Base-by-base conservation (phyloP, 306 rosid genomes). In the Quercus parvula region DNA sequence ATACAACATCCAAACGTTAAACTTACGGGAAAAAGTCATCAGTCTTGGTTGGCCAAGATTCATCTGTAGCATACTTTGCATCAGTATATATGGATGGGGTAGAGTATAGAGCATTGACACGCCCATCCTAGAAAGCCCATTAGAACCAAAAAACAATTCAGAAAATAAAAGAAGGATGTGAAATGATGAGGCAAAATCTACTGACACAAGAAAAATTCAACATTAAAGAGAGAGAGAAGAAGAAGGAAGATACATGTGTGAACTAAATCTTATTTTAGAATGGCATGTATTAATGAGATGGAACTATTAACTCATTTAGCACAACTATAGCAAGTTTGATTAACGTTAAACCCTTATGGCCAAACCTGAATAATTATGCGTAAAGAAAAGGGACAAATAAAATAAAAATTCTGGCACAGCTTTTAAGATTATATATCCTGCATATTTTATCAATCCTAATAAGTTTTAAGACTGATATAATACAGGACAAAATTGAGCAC, bases 21-120 rank as follows among this genome's bases (percentile, higher is more conserved):
- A 77, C 98, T 89, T 77, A 94, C 97, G 98, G 98, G 77, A 94
- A 94, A 87, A 44, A 94, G 81, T 94, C 98, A 27, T 92, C 93
- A 0, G 84, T 90, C 86, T 94, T 94, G 81, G 92, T 78, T 28
- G 98, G 97, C 98, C 98, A 94, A 19, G 84, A 81, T 80, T 90
- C 88, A 35, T 88, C 78, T 62, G 89, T 81, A 70, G 92, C 93
- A 75, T 94, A 75, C 84, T 92, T 92, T 54, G 97, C 95, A 81
- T 94, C 98, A 2, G 98, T 92, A 75, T 94, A 94, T 56, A 90
- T 87, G 46, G 98, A 94, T 44, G 98, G 98, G 51, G 96, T 90
- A 2, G 97, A 94, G 82, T 94, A 94, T 11, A 94, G 59, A 19
- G 97, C 98, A 84, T 94, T 87, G 74, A 94, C 92, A 18, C 97